Evolutionary conservation across 257 asterid species (phyloP).

Genomic region (Ilex asprella): DNA sequence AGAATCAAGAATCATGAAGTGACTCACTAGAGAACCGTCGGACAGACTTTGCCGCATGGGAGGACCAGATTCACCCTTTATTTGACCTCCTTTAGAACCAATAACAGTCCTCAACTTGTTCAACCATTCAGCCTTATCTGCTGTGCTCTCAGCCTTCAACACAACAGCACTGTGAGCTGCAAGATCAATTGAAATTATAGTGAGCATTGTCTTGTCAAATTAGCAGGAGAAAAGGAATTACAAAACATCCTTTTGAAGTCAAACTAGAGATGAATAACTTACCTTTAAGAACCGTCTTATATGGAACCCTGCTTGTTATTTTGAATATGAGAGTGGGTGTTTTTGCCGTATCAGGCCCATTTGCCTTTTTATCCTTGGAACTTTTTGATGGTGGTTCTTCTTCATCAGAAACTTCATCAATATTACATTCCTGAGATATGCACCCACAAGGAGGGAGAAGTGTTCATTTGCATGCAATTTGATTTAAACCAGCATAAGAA

Average conservation of each 20-base stretch:
- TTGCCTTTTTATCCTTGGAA: slow-evolving; percentile 90
- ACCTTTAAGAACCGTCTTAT: slow-evolving; percentile 93
- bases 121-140: slow-evolving; percentile 26
- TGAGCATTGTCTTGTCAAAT: too few relatives aligned
- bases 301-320: slow-evolving; percentile 80
- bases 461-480: neutral
- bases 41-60: slow-evolving; percentile 74
- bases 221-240: neutral
- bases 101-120: slow-evolving; percentile 22
- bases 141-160: slow-evolving; percentile 28
- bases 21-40: slow-evolving; percentile 87
- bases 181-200: slow-evolving; percentile 10
- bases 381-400: slow-evolving; percentile 85
- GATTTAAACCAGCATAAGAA: neutral
- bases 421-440: slow-evolving; percentile 68
- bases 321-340: slow-evolving; percentile 74
- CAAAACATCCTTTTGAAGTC: neutral
- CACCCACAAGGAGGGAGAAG: neutral
- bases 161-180: slow-evolving; percentile 30
- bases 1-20: slow-evolving; percentile 8
- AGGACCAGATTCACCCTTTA: slow-evolving; percentile 64
- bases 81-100: slow-evolving; percentile 48
- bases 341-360: slow-evolving; percentile 69
- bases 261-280: neutral
- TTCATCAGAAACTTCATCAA: slow-evolving; percentile 81